Conservation (phyloP, 2,329 filamentous ascomycete genomes). For the Sclerotinia spermophila region DNA sequence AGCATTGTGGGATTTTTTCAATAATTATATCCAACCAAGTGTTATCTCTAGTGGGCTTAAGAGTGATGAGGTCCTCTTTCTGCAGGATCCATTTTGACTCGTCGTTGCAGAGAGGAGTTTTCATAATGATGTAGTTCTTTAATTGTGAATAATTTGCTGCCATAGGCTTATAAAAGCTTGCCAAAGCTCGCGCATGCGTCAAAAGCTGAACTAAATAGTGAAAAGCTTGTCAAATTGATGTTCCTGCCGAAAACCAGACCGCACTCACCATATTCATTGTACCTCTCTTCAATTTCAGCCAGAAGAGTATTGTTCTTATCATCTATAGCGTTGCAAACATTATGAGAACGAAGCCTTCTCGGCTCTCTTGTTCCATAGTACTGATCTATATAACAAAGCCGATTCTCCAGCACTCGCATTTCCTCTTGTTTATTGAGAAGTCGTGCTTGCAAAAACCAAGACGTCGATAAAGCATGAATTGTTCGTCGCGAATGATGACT, state of each 20-base stretch:
- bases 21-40: constrained; percentile 41
- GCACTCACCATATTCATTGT: constrained; percentile 25
- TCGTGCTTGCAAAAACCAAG: constrained; percentile 41
- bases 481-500: constrained; percentile 41
- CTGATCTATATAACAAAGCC: constrained; percentile 20
- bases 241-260: background rate
- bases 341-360: constrained; percentile 10
- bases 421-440: constrained; percentile 32
- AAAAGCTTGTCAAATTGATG: background rate
- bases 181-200: constrained; percentile 29
- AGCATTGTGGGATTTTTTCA: constrained; percentile 30
- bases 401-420: constrained; percentile 21
- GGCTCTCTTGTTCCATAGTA: constrained; percentile 9
- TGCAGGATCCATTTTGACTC: constrained; percentile 34
- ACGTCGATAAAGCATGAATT: constrained; percentile 42
- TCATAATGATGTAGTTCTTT: constrained; percentile 32
- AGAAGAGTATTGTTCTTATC: constrained; percentile 15
- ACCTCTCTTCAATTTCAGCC: constrained; percentile 18
- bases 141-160: constrained; percentile 36
- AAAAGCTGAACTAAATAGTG: constrained; percentile 23
- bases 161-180: constrained; percentile 33
- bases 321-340: constrained; percentile 11
- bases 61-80: constrained; percentile 41
- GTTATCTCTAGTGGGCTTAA: constrained; percentile 39
- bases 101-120: constrained; percentile 25